phyloP scores from a whole-genome alignment of 2,329 filamentous ascomycete species.

The Ilyonectria robusta region DNA sequence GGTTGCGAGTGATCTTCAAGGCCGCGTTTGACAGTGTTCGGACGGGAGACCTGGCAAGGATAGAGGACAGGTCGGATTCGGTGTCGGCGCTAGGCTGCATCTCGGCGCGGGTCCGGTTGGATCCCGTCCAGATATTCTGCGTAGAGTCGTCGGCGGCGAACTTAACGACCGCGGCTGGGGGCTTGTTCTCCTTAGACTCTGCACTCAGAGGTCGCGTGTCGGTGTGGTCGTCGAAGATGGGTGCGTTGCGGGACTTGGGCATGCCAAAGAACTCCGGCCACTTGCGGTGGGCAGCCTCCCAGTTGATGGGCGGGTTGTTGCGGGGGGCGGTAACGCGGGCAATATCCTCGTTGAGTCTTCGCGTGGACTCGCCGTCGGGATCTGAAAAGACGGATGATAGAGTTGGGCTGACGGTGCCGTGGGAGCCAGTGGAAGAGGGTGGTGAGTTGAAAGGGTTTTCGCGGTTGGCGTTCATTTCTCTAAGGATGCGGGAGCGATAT shows the following conservation, averaged over 20 bases:
- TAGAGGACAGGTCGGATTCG: conserved; percentile 64
- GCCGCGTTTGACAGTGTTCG: conserved; percentile 45
- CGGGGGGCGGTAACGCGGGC: conserved; percentile 58
- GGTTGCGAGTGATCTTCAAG: conserved; percentile 50
- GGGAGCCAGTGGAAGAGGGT: conserved; percentile 70
- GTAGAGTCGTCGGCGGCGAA: conserved; percentile 60
- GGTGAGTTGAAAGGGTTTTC: conserved; percentile 72
- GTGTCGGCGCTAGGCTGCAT: conserved; percentile 70
- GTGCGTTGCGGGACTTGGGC: conserved; percentile 52
- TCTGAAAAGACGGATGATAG: conserved; percentile 67
- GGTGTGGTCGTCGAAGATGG: conserved; percentile 50
- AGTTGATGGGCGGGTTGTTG: conserved; percentile 60
- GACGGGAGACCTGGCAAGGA: conserved; percentile 58
- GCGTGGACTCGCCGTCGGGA: conserved; percentile 68
- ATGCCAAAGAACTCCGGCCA: conserved; percentile 67
- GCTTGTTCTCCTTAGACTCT: conserved; percentile 63
- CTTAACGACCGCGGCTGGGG: conserved; percentile 52
- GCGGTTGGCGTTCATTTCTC: conserved; percentile 67
- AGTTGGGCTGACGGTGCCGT: conserved; percentile 70
- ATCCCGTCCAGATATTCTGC: conserved; percentile 57
- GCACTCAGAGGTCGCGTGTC: conserved; percentile 55
- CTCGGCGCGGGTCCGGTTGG: conserved; percentile 60
- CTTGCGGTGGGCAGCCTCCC: conserved; percentile 63
- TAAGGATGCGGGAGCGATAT: conserved; percentile 64
- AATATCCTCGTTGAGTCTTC: conserved; percentile 64